These are phyloP conservation scores for Microsporum audouinii DNA, from an alignment of 2,329 filamentous ascomycete genomes.

Conservation along the genomic window DNA sequence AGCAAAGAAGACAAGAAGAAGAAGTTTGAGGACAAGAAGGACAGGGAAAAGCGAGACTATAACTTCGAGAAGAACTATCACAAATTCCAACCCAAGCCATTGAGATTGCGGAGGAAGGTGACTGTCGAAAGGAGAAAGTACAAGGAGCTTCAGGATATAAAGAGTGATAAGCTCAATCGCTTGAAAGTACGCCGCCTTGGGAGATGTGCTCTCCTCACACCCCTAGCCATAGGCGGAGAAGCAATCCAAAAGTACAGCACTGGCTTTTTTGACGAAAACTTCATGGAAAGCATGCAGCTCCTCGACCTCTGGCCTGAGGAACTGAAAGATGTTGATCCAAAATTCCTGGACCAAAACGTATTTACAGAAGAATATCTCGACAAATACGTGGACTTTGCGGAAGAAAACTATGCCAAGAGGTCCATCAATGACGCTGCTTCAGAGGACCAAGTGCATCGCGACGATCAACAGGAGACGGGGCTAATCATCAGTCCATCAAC, in stretches of 20 bases:
- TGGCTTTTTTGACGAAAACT: background rate
- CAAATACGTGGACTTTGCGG: background rate
- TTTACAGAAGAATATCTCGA: background rate
- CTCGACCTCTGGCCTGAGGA: background rate
- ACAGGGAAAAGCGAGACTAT: background rate
- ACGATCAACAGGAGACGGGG: background rate
- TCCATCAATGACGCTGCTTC: background rate
- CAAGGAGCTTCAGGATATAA: background rate
- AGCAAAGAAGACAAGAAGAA: background rate
- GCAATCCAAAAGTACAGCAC: background rate
- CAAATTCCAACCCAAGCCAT: background rate
- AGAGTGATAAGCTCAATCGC: background rate
- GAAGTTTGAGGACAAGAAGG: background rate
- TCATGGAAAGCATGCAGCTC: background rate
- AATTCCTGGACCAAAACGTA: background rate
- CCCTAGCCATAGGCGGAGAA: background rate
- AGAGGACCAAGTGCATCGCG: background rate
- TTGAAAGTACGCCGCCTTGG: background rate
- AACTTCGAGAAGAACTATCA: background rate
- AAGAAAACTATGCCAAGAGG: background rate
- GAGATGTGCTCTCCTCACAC: background rate
- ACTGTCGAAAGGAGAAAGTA: background rate
- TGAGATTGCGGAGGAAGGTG: background rate
- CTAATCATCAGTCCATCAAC: background rate
- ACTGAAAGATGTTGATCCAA: background rate